A percentile compares a stretch with the other conserved stretches of the same genome.
Evolutionary conservation across 2,329 filamentous ascomycete species (phyloP).

Genomic region (Elsinoe necatrix): DNA sequence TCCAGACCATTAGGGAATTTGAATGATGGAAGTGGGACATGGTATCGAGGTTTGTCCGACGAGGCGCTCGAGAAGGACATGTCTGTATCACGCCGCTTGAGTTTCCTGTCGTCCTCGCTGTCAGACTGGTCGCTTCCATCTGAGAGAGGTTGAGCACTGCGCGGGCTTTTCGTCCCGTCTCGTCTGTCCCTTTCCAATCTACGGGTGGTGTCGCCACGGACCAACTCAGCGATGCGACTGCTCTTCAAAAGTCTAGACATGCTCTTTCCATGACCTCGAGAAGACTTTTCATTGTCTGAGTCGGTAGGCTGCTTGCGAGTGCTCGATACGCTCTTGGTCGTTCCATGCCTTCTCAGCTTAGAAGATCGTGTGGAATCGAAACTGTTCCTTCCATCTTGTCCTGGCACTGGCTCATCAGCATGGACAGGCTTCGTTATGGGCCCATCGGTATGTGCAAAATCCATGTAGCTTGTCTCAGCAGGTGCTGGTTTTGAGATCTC

Average conservation of each 20-base stretch:
- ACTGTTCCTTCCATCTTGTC: background rate
- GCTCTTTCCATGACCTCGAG: constrained; percentile 28
- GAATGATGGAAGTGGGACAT: constrained; percentile 43
- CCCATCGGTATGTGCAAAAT: background rate
- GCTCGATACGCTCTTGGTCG: background rate
- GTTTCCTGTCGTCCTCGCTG: constrained; percentile 29
- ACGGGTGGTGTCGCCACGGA: constrained; percentile 56
- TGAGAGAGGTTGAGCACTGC: constrained; percentile 34
- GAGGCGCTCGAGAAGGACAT: constrained; percentile 31
- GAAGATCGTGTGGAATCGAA: background rate
- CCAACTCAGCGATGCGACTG: constrained; percentile 62
- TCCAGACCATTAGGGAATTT: constrained; percentile 34
- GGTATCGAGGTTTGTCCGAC: constrained; percentile 35
- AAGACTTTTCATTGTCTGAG: background rate
- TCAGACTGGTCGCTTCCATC: constrained; percentile 14
- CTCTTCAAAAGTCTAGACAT: constrained; percentile 53
- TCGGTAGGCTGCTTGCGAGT: background rate
- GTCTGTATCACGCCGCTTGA: constrained; percentile 19
- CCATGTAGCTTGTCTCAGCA: constrained; percentile 3
- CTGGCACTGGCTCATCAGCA: background rate
- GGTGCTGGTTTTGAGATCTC: background rate
- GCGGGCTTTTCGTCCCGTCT: constrained; percentile 38
- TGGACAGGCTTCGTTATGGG: background rate
- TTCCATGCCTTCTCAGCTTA: background rate
- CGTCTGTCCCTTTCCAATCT: constrained; percentile 54